Conservation (phyloP, 768 basidiomycete genomes). For the Rubroboletus pulcherrimus region DNA sequence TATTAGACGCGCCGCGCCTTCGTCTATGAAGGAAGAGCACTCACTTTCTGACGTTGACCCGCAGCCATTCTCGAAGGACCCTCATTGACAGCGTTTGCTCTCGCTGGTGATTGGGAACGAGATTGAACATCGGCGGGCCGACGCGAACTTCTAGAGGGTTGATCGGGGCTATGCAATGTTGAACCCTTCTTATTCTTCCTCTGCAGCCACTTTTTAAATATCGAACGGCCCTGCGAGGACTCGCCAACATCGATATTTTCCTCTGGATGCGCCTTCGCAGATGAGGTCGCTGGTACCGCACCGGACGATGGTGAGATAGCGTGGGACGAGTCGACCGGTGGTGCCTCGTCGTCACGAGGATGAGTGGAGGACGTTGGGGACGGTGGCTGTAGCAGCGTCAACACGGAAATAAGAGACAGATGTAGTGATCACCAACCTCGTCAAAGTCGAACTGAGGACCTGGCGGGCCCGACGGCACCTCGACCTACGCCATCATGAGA, state of each 20-base stretch:
- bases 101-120: not conserved
- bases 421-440: not conserved
- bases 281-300: too few species aligned
- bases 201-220: not conserved
- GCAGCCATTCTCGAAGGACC: not conserved
- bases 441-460: not conserved
- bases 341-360: not conserved
- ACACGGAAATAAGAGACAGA: not conserved
- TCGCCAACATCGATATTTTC: not conserved
- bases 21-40: not conserved
- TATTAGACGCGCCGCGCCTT: not conserved
- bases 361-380: not conserved
- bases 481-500: not conserved
- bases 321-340: too few species aligned
- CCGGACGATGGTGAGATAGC: too few species aligned
- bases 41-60: not conserved
- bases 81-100: not conserved
- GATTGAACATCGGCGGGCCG: not conserved
- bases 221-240: not conserved
- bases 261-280: not conserved
- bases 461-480: not conserved
- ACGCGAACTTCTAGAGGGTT: not conserved
- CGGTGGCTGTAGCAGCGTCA: not conserved
- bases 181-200: not conserved
- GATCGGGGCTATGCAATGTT: not conserved